Evolutionary conservation across 805 yeast genomes (phyloP), one percentile per base, ranked within the genome.

Genomic region (Pichia manshurica): DNA sequence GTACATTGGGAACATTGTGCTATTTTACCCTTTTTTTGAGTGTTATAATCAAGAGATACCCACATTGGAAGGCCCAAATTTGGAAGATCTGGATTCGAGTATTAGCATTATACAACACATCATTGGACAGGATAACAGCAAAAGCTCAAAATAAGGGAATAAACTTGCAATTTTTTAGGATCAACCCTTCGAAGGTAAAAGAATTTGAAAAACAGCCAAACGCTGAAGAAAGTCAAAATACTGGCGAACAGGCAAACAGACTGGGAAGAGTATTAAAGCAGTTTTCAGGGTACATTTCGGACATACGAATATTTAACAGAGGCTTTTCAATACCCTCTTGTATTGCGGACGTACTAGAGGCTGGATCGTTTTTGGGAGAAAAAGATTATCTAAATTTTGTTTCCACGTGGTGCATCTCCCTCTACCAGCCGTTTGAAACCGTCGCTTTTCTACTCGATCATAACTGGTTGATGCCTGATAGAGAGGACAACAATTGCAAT

Each of bases 381-480:
- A 46, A 39, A 19, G 47, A 50, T 12, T 53, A 53, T 39, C 29
- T 53, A 9, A 46, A 50, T 29, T 48, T 31, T 38, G 7, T 53
- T 5, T 53, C 56, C 16, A 48, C 52, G 20, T 33, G 44, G 23
- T 48, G 52, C 34, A 53, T 53, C 22, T 48, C 53, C 20, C 49
- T 56, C 0, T 63, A 57, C 46, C 71, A 67, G 51, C 65, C 69
- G 7, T 48, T 66, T 21, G 71, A 67, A 50, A 67, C 66, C 31
- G 49, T 62, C 25, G 70, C 65, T 1, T 67, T 65, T 54, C 58
- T 58, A 10, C 56, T 59, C 9, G 67, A 63, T 36, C 69, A 65
- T 45, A 50, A 56, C 25, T 65, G 67, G 65, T 53, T 63, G 5
- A 33, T 53, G 4, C 59, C 56, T 25, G 34, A 53, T 10, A 57